phyloP scores from a whole-genome alignment of 768 basidiomycete genomes.

The Mycena venus region DNA sequence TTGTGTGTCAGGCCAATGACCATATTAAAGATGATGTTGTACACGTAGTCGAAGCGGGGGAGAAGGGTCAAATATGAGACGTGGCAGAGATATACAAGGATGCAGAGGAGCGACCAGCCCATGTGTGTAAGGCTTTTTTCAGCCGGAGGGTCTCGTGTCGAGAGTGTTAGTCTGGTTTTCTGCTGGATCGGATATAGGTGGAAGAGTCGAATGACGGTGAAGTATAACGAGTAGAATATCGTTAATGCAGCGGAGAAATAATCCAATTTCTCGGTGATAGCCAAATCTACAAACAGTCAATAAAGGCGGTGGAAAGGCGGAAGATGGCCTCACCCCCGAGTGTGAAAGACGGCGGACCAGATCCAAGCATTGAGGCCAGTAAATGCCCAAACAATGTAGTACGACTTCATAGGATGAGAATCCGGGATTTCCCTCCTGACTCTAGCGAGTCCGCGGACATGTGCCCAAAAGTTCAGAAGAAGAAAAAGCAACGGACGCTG shows the following conservation, averaged over 20 bases:
- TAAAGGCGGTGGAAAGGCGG: conserved; percentile 13
- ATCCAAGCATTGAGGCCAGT: conserved; percentile 92
- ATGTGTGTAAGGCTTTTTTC: conserved; percentile 35
- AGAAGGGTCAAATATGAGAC: conserved; percentile 82
- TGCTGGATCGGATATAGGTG: conserved; percentile 71
- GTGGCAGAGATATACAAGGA: conserved; percentile 74
- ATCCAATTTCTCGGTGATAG: conserved; percentile 89
- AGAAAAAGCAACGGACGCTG: conserved; percentile 91
- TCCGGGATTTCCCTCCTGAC: conserved; percentile 62
- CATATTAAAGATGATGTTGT: conserved; percentile 92
- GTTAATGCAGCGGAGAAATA: conserved; percentile 94
- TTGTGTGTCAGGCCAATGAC: conserved; percentile 84
- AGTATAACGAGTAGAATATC: conserved; percentile 86
- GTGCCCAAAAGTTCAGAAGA: conserved; percentile 86
- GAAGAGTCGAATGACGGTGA: conserved; percentile 80
- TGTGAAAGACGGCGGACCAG: conserved; percentile 94
- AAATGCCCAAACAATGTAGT: conserved; percentile 76
- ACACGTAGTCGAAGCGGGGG: conserved; percentile 91
- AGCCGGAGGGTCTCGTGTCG: conserved; percentile 34
- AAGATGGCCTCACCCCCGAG: conserved; percentile 74
- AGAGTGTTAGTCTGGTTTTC: conserved; percentile 44
- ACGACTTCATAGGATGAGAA: conserved; percentile 76
- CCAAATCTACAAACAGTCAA: conserved; percentile 69
- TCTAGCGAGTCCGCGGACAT: conserved; percentile 69
- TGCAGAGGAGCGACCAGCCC: conserved; percentile 66